A percentile compares a stretch with the other conserved stretches of the same genome.
These are phyloP conservation scores for Trametes versicolor DNA, from an alignment of 1,284 basidiomycete species.

Conservation along the genomic window DNA sequence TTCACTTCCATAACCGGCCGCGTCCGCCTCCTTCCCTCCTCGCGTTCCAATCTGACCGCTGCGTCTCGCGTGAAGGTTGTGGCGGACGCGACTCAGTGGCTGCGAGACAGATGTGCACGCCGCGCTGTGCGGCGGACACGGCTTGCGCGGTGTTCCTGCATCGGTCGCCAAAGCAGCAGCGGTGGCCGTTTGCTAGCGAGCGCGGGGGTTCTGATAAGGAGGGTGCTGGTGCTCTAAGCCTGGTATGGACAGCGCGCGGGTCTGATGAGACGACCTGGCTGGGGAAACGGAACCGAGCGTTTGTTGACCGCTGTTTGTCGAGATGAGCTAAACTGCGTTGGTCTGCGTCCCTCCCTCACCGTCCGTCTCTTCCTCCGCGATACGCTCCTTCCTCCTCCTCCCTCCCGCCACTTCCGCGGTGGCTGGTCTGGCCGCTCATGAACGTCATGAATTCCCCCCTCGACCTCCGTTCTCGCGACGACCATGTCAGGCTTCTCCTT, in stretches of 20 bases:
- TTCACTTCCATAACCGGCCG: slow-evolving; percentile 15
- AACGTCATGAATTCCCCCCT: slow-evolving; percentile 43
- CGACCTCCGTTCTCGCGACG: slow-evolving; percentile 49
- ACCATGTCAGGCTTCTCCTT: slow-evolving; percentile 60
- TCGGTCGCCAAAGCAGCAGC: slow-evolving; percentile 3
- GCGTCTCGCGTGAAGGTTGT: not conserved
- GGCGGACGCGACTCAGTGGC: not conserved
- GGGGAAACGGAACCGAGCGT: slow-evolving; percentile 24
- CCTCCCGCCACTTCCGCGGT: slow-evolving; percentile 22
- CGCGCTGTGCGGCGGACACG: not conserved
- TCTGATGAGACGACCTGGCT: not conserved
- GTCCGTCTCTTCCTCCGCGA: slow-evolving; percentile 33
- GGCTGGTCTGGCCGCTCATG: slow-evolving; percentile 32
- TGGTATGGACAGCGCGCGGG: not conserved
- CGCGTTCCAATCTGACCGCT: too few species aligned
- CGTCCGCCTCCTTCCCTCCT: slow-evolving; percentile 13
- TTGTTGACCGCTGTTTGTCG: slow-evolving; percentile 36
- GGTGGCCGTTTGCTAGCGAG: not conserved
- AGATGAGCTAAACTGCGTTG: slow-evolving; percentile 30
- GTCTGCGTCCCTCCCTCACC: slow-evolving; percentile 24
- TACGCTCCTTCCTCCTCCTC: slow-evolving; percentile 29
- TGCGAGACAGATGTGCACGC: not conserved
- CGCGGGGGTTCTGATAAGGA: slow-evolving; percentile 18
- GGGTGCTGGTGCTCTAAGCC: not conserved
- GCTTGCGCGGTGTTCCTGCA: not conserved